phyloP scores from a whole-genome alignment of 495 filamentous ascomycete species.

The Neurospora africana region DNA sequence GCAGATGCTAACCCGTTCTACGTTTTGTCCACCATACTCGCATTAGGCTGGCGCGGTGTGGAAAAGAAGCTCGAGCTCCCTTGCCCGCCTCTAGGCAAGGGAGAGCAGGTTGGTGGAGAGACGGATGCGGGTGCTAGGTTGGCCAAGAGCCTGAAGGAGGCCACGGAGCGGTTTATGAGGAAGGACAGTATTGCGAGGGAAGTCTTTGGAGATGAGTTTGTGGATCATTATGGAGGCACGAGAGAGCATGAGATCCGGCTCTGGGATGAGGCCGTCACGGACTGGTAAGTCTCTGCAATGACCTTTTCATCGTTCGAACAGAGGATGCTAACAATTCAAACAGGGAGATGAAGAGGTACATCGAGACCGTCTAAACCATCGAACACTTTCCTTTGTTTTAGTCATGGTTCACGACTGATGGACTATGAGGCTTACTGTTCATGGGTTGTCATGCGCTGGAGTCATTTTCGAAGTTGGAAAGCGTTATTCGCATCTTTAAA shows the following conservation, averaged over 20 bases:
- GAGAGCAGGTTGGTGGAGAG: constrained; percentile 61
- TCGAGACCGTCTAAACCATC: constrained; percentile 51
- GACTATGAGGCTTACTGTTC: not conserved
- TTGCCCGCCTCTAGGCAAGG: constrained; percentile 73
- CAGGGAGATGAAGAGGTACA: constrained; percentile 60
- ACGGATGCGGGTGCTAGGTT: constrained; percentile 59
- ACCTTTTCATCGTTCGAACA: not conserved
- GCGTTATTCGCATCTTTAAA: not conserved
- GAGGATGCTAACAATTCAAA: constrained; percentile 6
- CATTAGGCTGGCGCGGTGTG: constrained; percentile 78
- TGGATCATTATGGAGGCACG: constrained; percentile 89
- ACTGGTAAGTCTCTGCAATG: constrained; percentile 51
- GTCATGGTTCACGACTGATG: not conserved
- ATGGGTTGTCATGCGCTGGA: not conserved
- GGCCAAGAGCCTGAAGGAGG: constrained; percentile 74
- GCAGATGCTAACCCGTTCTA: constrained; percentile 85
- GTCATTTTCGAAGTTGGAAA: not conserved
- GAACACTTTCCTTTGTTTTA: not conserved
- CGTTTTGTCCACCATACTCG: constrained; percentile 78
- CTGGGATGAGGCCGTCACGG: constrained; percentile 93
- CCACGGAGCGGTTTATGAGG: constrained; percentile 61
- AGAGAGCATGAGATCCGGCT: constrained; percentile 81
- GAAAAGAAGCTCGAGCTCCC: constrained; percentile 79
- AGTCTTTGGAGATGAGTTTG: constrained; percentile 88
- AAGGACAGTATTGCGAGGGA: constrained; percentile 76